These are phyloP conservation scores for Durotheca rogersii DNA, from an alignment of 495 filamentous ascomycete genomes.

Conservation along the genomic window DNA sequence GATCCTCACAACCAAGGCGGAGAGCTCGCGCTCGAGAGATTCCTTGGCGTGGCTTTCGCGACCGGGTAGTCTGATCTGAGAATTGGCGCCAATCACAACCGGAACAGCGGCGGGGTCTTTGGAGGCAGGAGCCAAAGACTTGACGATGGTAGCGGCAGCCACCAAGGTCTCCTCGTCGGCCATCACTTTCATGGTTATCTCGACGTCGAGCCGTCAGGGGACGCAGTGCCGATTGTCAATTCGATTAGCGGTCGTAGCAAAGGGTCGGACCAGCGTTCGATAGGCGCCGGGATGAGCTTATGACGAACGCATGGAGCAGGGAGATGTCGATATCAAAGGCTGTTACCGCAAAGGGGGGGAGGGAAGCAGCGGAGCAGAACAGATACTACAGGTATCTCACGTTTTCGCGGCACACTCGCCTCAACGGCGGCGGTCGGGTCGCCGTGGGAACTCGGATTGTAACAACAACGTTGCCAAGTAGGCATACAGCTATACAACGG, in stretches of 20 bases:
- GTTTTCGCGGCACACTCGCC: conserved; percentile 30
- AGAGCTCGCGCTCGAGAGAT: conserved; percentile 69
- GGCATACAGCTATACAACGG: no score
- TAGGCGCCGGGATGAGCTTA: conserved; percentile 40
- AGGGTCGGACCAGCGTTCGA: conserved; percentile 43
- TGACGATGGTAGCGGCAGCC: conserved; percentile 63
- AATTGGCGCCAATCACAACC: conserved; percentile 38
- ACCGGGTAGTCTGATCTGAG: conserved; percentile 64
- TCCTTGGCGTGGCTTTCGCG: conserved; percentile 61
- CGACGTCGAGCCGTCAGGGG: conserved; percentile 8
- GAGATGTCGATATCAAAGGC: conserved; percentile 14
- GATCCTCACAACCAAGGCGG: conserved; percentile 64
- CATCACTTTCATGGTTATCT: conserved; percentile 42
- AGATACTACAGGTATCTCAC: conserved; percentile 20
- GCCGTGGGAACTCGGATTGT: conserved; percentile 13
- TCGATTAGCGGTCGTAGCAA: conserved; percentile 8
- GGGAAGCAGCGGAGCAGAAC: conserved; percentile 22
- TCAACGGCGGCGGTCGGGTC: conserved; percentile 25
- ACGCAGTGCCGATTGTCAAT: conserved; percentile 7
- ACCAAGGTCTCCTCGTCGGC: conserved; percentile 62
- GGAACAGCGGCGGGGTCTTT: conserved; percentile 29
- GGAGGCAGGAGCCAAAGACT: conserved; percentile 57
- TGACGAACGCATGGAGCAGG: conserved; percentile 46
- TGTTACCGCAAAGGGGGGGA: conserved; percentile 12
- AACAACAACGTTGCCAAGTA: conserved; percentile 4